Conservation (phyloP, 176 grass and related monocot species). For the Carex myosuroides region DNA sequence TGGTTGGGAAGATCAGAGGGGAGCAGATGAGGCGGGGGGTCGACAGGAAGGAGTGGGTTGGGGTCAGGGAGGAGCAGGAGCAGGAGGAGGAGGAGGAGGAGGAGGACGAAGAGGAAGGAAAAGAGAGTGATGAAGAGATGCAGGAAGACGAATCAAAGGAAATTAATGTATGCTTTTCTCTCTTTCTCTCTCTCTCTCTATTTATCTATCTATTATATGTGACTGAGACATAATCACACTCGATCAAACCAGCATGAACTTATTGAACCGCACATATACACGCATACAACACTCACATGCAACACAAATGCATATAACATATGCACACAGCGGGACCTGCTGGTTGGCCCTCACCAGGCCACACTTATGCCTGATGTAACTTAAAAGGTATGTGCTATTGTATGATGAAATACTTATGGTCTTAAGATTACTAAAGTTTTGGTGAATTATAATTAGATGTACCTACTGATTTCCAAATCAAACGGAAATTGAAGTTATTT, state of each 20-base stretch:
- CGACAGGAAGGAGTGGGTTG: slow-evolving; percentile 64
- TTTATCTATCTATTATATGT: not conserved
- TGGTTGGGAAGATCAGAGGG: slow-evolving; percentile 71
- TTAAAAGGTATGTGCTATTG: not conserved
- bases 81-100: slow-evolving; percentile 28
- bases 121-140: slow-evolving; percentile 14
- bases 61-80: slow-evolving; percentile 19
- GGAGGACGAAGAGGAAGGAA: slow-evolving; percentile 22
- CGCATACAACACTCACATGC: not conserved
- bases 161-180: slow-evolving; percentile 30
- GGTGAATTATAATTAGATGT: not conserved
- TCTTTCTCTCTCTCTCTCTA: not conserved
- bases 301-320: not conserved
- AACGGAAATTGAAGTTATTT: not conserved
- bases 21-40: slow-evolving; percentile 72
- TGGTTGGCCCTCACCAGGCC: not conserved
- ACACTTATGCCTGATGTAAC: not conserved
- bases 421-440: not conserved
- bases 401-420: not conserved
- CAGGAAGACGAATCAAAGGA: not conserved
- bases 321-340: not conserved
- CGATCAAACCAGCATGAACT: not conserved
- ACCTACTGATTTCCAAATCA: not conserved
- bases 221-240: not conserved
- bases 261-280: too few species aligned